Evolutionary conservation across 2,329 filamentous ascomycete species (phyloP), one percentile per base, ranked within the genome.

Genomic region (Cladophialophora immunda): DNA sequence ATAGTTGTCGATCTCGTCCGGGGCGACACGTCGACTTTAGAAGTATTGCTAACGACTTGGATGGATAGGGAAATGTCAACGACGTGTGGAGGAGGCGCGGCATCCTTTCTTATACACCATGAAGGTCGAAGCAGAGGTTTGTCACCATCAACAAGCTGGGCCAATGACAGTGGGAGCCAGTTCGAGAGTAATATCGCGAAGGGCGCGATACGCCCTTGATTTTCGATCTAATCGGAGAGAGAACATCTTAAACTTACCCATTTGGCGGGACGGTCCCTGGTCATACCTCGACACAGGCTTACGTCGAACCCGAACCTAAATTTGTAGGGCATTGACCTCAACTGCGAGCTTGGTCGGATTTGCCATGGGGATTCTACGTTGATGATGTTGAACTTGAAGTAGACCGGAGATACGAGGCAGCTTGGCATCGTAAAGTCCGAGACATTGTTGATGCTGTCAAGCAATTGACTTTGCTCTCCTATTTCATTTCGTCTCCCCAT

Each of bases 141-240:
- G 29, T 30, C 29, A 30, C 4, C 4, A 8, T 30, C 29, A 8
- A 30, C 29, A 30, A 30, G 29, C 4, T 30, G 8, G 4, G 29
- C 29, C 29, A 30, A 30, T 30, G 29, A 30, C 29, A 4, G 29
- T 4, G 29, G 29, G 8, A 4, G 29, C 29, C 29, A 30, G 8
- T 8, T 30, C 4, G 29, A 4, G 8, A 30, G 29, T 30, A 30
- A 4, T 30, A 30, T 30, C 29, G 8, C 29, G 29, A 30, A 30
- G 29, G 29, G 29, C 29, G 29, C 29, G 41, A 47, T 47, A 47
- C 41, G 41, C 41, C 41, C 41, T 47, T 47, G 41, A 47, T 47
- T 4, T 4, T 4, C 41, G 41, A 47, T 30, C 29, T 30, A 4
- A 30, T 30, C 29, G 29, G 29, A 30, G 4, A 30, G 29, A 30